phyloP scores from a whole-genome alignment of 2,329 filamentous ascomycete genomes.

The Pseudogymnoascus sp. region DNA sequence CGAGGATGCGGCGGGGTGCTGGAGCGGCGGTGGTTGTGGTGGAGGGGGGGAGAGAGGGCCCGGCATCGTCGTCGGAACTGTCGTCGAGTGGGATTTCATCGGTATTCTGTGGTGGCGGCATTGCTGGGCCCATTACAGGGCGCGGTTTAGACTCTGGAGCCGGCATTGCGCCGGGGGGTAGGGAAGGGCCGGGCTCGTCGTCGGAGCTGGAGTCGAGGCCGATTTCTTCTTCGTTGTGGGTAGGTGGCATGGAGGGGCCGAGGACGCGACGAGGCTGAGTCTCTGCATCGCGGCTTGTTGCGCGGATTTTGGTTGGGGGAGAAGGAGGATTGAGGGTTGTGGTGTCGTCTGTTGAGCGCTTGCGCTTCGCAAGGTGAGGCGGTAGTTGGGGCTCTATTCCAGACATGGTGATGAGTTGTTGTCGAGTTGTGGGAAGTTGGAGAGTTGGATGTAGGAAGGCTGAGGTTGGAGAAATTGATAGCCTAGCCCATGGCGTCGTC shows the following conservation, averaged over 20 bases:
- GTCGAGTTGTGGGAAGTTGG: neutral
- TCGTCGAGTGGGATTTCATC: neutral
- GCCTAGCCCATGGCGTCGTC: neutral
- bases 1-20: slow-evolving; percentile 25
- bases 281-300: slow-evolving; percentile 17
- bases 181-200: slow-evolving; percentile 37
- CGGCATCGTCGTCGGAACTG: slow-evolving; percentile 20
- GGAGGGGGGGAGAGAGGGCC: neutral
- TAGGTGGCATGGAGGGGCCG: slow-evolving; percentile 27
- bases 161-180: slow-evolving; percentile 18
- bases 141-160: slow-evolving; percentile 17
- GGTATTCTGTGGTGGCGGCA: slow-evolving; percentile 9
- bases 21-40: slow-evolving; percentile 12
- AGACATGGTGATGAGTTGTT: slow-evolving; percentile 22
- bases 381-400: slow-evolving; percentile 60
- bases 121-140: slow-evolving; percentile 11
- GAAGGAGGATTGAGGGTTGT: slow-evolving; percentile 29
- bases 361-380: slow-evolving; percentile 57
- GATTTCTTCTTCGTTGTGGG: slow-evolving; percentile 39
- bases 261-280: slow-evolving; percentile 15
- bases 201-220: slow-evolving; percentile 38
- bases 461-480: slow-evolving; percentile 9
- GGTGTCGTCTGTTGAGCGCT: slow-evolving; percentile 42
- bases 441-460: neutral
- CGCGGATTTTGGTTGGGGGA: slow-evolving; percentile 39